Percentiles rank a stretch among this genome's conserved stretches.
These are phyloP conservation scores for Pseudogymnoascus pannorum DNA, from an alignment of 2,329 filamentous ascomycete species.

Conservation along the genomic window DNA sequence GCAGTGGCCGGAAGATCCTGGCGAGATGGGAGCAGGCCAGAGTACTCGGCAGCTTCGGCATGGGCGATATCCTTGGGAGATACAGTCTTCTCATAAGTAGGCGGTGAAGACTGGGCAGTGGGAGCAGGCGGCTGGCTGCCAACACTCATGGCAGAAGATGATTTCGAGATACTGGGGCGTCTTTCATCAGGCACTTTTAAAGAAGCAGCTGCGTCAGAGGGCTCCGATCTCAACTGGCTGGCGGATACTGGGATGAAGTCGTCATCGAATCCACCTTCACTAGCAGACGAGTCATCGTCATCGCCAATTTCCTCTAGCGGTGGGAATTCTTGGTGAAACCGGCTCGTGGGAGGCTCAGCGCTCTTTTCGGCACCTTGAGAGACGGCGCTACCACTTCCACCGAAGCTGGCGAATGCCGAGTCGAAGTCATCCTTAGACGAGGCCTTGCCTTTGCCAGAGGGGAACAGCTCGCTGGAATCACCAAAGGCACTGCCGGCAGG, in stretches of 20 bases:
- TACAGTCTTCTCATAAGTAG: conserved; percentile 43
- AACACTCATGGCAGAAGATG: conserved; percentile 9
- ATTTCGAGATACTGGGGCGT: neutral
- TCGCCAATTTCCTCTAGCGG: conserved; percentile 81
- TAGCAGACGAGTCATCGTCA: conserved; percentile 57
- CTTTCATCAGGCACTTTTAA: conserved; percentile 1
- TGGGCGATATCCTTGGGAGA: conserved; percentile 36
- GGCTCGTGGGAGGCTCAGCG: conserved; percentile 30
- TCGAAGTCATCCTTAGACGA: conserved; percentile 73
- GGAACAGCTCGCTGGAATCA: conserved; percentile 42
- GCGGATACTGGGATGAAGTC: conserved; percentile 65
- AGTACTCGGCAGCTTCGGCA: conserved; percentile 43
- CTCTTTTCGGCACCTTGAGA: conserved; percentile 44
- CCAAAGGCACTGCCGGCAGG: conserved; percentile 43
- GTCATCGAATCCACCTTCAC: conserved; percentile 81
- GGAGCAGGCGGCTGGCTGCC: conserved; percentile 40
- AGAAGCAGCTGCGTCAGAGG: conserved; percentile 19
- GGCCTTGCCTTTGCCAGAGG: conserved; percentile 25
- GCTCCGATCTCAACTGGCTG: conserved; percentile 23
- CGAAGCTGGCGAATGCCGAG: conserved; percentile 73
- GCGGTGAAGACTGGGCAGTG: conserved; percentile 51
- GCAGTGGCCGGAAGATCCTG: conserved; percentile 38
- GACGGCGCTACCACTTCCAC: conserved; percentile 33
- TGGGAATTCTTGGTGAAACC: conserved; percentile 75
- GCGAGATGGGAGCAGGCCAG: conserved; percentile 47